These are phyloP conservation scores for Simplicillium aogashimaense DNA, from an alignment of 2,329 filamentous ascomycete species.

Conservation along the genomic window DNA sequence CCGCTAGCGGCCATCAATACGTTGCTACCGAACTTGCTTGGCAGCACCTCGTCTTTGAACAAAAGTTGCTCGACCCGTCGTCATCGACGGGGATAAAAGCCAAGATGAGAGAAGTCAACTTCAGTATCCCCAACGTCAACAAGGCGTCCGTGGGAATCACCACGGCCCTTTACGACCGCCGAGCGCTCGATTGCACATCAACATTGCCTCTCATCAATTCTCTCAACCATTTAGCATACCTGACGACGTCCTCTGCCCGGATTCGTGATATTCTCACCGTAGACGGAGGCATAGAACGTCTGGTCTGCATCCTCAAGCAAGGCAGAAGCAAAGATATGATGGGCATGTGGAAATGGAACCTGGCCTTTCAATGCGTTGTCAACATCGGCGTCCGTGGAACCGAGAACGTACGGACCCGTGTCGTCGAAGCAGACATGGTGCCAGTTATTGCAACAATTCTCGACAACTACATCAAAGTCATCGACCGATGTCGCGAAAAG, in stretches of 20 bases:
- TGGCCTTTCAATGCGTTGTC: slow-evolving; percentile 97
- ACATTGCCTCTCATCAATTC: slow-evolving; percentile 97
- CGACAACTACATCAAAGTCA: slow-evolving; percentile 95
- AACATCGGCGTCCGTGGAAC: slow-evolving; percentile 97
- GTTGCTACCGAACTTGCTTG: neutral
- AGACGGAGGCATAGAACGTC: slow-evolving; percentile 92
- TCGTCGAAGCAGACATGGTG: slow-evolving; percentile 98
- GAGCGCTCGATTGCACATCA: slow-evolving; percentile 95
- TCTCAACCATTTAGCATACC: slow-evolving; percentile 94
- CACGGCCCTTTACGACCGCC: slow-evolving; percentile 92
- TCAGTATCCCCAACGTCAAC: slow-evolving; percentile 98
- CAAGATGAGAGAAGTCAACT: slow-evolving; percentile 99
- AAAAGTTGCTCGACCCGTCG: slow-evolving; percentile 6
- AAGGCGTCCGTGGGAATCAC: slow-evolving; percentile 99
- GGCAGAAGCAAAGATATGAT: slow-evolving; percentile 96
- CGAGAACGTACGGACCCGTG: slow-evolving; percentile 83
- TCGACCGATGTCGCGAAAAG: slow-evolving; percentile 83
- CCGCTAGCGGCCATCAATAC: neutral
- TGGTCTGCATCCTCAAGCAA: slow-evolving; percentile 97
- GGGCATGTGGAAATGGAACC: slow-evolving; percentile 99
- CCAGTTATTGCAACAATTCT: slow-evolving; percentile 97
- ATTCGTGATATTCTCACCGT: slow-evolving; percentile 97
- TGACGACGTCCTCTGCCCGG: slow-evolving; percentile 93
- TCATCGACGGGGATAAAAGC: slow-evolving; percentile 1
- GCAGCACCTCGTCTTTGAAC: slow-evolving; percentile 9